Evolutionary conservation across 202 grass and related monocot species (phyloP), one percentile per base, ranked within the genome.

Genomic region (Miscanthus sacchariflorus): DNA sequence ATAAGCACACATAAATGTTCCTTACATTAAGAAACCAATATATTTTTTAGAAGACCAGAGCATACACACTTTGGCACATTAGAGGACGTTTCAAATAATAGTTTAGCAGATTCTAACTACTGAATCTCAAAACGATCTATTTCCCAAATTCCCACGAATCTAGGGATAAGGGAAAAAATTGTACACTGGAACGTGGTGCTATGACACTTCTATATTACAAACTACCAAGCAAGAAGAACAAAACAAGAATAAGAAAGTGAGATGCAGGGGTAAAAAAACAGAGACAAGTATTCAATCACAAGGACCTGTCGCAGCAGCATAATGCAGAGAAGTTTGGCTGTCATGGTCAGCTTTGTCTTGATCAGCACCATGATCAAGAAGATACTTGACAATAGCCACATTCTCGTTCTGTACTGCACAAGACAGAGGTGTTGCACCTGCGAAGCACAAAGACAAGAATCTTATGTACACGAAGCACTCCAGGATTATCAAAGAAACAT

Each of bases 341-440:
- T 3, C 2, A 4, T 72, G 2, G 33, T 72, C 24, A 79, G 49
- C 49, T 77, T 77, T 77, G 27, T 77, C 48, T 54, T 35, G 15
- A 35, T 56, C 7, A 0, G 48, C 74, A 79, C 76, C 66, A 63
- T 72, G 49, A 86, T 86, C 76, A 61, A 86, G 85, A 75, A 87
- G 85, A 65, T 65, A 81, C 69, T 81, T 87, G 69, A 87, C 77
- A 74, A 87, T 28, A 74, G 21, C 69, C 23, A 30, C 42, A 72
- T 67, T 66, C 66, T 87, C 43, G 40, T 42, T 48, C 4, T 27
- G 1, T n/a, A 87, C 25, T 6, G 85, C 85, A 66, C 4, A 65
- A 49, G 80, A 6, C 17, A 86, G 84, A 71, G 84, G 75, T 59
- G 75, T 86, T 21, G 15, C 44, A 61, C 69, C 85, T 81, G 85